phyloP scores from a whole-genome alignment of 495 filamentous ascomycete genomes.

The Alectoria sarmentosa region DNA sequence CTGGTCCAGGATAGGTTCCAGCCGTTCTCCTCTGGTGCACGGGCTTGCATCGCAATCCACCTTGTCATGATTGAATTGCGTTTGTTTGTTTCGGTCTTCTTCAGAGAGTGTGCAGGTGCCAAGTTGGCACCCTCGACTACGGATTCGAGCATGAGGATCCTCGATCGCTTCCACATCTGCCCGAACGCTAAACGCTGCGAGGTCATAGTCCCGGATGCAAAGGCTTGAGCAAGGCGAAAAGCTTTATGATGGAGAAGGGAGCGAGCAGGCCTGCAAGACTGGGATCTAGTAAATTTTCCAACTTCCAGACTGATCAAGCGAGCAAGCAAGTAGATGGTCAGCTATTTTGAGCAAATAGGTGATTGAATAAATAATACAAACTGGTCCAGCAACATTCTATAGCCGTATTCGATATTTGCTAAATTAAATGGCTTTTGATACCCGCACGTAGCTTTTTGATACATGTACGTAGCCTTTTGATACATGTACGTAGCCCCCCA shows the following conservation, averaged over 20 bases:
- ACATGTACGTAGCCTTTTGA: too few species aligned
- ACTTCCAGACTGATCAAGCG: too few species aligned
- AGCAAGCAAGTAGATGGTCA: too few species aligned
- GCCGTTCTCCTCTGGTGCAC: constrained; percentile 16
- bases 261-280: too few species aligned
- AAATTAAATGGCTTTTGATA: too few species aligned
- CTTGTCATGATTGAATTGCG: constrained; percentile 18
- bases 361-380: too few species aligned
- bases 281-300: too few species aligned
- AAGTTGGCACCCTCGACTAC: constrained; percentile 18
- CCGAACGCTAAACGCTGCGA: constrained; percentile 9
- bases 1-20: constrained; percentile 17
- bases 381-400: too few species aligned
- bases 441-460: too few species aligned
- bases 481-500: too few species aligned
- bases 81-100: constrained; percentile 13
- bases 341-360: too few species aligned
- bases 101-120: constrained; percentile 12
- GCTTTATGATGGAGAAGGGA: neutral
- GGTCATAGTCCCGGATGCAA: neutral
- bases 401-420: too few species aligned
- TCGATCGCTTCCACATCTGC: constrained; percentile 18
- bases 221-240: constrained; percentile 9
- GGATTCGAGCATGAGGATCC: constrained; percentile 12
- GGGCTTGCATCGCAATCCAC: constrained; percentile 16